Conservation (phyloP, 2,329 filamentous ascomycete genomes). For the Sarocladiaceae sp. region DNA sequence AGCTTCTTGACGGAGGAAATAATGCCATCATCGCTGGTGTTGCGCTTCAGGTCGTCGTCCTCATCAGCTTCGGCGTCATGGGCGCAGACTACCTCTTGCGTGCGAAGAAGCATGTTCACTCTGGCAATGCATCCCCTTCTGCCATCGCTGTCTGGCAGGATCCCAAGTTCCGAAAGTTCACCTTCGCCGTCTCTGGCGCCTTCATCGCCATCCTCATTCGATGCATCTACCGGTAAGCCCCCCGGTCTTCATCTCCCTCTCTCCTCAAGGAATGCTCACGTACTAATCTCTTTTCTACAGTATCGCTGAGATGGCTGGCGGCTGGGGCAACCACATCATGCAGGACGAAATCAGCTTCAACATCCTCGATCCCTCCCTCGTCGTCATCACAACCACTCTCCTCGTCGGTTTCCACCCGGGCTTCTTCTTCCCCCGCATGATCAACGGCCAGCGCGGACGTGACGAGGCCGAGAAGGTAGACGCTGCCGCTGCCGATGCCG, state of each 20-base stretch:
- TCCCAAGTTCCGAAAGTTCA: conserved; percentile 36
- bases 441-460: conserved; percentile 16
- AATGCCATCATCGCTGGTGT: conserved; percentile 48
- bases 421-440: conserved; percentile 50
- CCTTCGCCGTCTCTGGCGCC: conserved; percentile 36
- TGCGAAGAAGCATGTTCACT: conserved; percentile 30
- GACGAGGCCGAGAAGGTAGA: conserved; percentile 16
- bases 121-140: conserved; percentile 22
- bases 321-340: conserved; percentile 59
- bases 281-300: conserved; percentile 32
- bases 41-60: conserved; percentile 45
- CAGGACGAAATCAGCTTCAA: conserved; percentile 55
- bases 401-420: conserved; percentile 50
- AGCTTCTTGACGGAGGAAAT: conserved; percentile 40
- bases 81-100: conserved; percentile 40
- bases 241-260: background rate
- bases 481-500: conserved; percentile 8
- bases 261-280: no score
- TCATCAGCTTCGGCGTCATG: conserved; percentile 38
- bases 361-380: conserved; percentile 46
- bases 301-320: conserved; percentile 57
- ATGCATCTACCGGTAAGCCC: conserved; percentile 47
- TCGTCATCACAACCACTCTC: conserved; percentile 42
- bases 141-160: conserved; percentile 35
- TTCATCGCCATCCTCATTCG: conserved; percentile 41